Conservation (phyloP, 1,284 basidiomycete genomes). For the Papiliotrema laurentii region DNA sequence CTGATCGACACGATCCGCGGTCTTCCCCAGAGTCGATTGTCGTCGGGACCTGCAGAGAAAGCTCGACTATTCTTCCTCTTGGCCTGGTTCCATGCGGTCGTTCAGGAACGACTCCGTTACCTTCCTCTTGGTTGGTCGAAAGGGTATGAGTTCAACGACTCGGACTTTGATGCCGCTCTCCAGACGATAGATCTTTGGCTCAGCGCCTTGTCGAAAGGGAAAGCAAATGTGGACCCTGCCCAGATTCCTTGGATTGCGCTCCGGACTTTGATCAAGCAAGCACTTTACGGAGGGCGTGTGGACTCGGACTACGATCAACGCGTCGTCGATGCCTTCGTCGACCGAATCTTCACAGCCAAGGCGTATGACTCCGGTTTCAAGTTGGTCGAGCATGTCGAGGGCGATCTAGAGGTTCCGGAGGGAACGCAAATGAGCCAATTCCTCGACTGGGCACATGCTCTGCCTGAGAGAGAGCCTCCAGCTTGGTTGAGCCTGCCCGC, state of each 20-base stretch:
- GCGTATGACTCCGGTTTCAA: conserved; percentile 90
- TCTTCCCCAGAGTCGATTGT: conserved; percentile 59
- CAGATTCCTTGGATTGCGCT: conserved; percentile 90
- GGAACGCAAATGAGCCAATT: conserved; percentile 88
- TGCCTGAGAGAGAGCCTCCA: conserved; percentile 87
- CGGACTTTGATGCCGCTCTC: conserved; percentile 89
- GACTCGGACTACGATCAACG: conserved; percentile 92
- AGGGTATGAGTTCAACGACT: conserved; percentile 95
- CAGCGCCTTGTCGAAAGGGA: conserved; percentile 69
- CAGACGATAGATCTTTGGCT: conserved; percentile 89
- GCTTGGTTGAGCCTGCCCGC: conserved; percentile 87
- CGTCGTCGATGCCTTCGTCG: conserved; percentile 86
- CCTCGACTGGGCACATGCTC: conserved; percentile 73
- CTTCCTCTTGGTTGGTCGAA: conserved; percentile 94
- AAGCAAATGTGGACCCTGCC: conserved; percentile 83
- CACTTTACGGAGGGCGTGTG: conserved; percentile 87
- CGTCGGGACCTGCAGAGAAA: conserved; percentile 83
- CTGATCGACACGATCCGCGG: conserved; percentile 81
- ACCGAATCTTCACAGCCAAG: conserved; percentile 73
- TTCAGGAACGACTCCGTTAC: conserved; percentile 92
- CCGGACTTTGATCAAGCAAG: conserved; percentile 83
- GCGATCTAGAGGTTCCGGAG: conserved; percentile 68
- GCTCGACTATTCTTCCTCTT: conserved; percentile 84
- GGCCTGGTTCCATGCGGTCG: conserved; percentile 97
- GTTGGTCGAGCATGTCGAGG: conserved; percentile 59